Percentiles rank a stretch among this genome's conserved stretches.
Evolutionary conservation across 1,284 basidiomycete genomes (phyloP).

Genomic region (Phenoliferia sp.): DNA sequence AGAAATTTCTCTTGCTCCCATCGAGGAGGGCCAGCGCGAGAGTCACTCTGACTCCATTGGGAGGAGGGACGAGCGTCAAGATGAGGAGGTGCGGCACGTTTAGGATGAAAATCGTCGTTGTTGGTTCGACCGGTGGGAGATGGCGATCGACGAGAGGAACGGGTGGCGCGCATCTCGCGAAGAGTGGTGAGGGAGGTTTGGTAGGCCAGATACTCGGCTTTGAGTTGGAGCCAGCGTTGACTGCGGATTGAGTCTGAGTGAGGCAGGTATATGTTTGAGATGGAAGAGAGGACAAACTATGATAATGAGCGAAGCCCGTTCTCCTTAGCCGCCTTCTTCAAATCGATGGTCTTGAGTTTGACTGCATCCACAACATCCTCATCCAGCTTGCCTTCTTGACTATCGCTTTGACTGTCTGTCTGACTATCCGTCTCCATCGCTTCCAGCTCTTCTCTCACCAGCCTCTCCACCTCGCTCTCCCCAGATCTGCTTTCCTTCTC

Average conservation of each 20-base stretch:
- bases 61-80: slow-evolving; percentile 11
- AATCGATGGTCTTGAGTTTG: background rate
- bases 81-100: background rate
- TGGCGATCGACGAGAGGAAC: background rate
- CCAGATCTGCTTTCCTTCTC: background rate
- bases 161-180: slow-evolving; percentile 7
- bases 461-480: background rate
- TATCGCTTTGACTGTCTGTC: background rate
- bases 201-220: slow-evolving; percentile 28
- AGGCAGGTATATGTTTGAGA: background rate
- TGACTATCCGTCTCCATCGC: background rate
- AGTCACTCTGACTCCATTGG: background rate
- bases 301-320: slow-evolving; percentile 6
- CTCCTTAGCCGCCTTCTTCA: background rate
- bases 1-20: background rate
- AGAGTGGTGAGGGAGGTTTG: slow-evolving; percentile 13
- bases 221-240: slow-evolving; percentile 19
- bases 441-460: background rate
- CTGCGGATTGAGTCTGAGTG: background rate
- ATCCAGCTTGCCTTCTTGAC: background rate
- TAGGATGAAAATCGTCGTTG: background rate
- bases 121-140: background rate
- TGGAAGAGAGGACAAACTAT: slow-evolving; percentile 5
- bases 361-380: background rate
- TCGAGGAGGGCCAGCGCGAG: background rate